Evolutionary conservation across 257 asterid genomes (phyloP), one percentile per base, ranked within the genome.

Genomic region (Catharanthus roseus): DNA sequence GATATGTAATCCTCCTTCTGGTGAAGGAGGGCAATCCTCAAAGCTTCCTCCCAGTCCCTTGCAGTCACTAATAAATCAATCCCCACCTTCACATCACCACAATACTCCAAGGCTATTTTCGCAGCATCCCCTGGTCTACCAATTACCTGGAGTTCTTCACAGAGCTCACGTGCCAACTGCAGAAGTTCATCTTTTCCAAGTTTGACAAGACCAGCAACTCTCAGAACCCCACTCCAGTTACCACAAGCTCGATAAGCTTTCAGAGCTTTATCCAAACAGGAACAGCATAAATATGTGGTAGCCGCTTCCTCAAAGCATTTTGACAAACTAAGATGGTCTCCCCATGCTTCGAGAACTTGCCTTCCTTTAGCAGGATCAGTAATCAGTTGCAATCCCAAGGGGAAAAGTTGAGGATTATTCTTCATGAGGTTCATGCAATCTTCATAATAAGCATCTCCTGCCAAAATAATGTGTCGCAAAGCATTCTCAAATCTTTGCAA

Each of bases 121-220:
- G 99, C 97, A 73, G 97, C 99, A 73, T 91, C 99, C 63, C 86
- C 82, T 5, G 96, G 95, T 73, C 88, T 95, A 68, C 97, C 99
- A 68, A 89, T 85, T 36, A 96, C 90, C 81, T 91, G 93, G 77
- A 95, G 93, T 77, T 95, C 97, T 82, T 91, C 99, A 23, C 88
- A 77, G 36, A 95, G 89, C 72, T 95, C 99, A 74, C 85, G 89
- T 19, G 97, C 99, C 82, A 89, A 77, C 81, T 87, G 89, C 82
- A 89, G 60, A 56, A 91, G 70, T 76, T 88, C 92, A 31, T 85
- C 96, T 80, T 81, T 82, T 47, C 86, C 91, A 54, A 88, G 83
- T 78, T 91, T 88, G 66, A 88, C 74, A 54, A 95, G 89, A 74
- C 97, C 97, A 78, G 97, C 95, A 69, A 91, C 93, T 11, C 90